Conservation (phyloP, 176 grass and related monocot species). For the Oryza meyeriana region DNA sequence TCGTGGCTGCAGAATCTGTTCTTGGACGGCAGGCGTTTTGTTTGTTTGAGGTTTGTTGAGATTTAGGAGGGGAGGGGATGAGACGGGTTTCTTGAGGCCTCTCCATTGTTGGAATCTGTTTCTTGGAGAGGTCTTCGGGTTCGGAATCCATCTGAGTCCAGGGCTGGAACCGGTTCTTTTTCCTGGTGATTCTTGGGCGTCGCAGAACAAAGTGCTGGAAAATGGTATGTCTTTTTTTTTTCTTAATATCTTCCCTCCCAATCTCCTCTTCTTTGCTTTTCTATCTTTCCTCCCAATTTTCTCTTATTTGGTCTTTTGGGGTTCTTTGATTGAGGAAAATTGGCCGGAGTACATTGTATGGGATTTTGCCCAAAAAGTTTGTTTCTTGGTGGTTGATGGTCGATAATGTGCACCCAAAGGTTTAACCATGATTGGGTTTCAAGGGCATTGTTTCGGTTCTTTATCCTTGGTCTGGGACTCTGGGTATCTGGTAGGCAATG, state of each 20-base stretch:
- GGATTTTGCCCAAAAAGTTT: neutral
- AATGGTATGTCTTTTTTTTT: neutral
- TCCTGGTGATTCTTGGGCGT: too few species aligned
- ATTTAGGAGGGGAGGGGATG: neutral
- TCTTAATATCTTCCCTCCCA: too few species aligned
- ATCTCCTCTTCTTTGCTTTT: too few species aligned
- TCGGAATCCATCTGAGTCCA: neutral
- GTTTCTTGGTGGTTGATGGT: neutral
- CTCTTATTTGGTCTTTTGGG: too few species aligned
- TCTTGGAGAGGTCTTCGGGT: neutral
- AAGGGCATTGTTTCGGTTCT: too few species aligned
- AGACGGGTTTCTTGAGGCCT: too few species aligned
- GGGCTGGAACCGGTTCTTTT: neutral
- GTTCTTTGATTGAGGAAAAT: too few species aligned
- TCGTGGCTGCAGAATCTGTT: neutral
- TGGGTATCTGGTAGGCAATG: too few species aligned
- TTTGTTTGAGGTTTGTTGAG: neutral
- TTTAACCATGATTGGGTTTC: too few species aligned
- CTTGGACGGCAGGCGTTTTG: neutral
- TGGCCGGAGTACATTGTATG: neutral
- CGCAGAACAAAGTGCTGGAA: neutral
- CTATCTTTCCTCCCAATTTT: too few species aligned
- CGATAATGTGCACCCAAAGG: neutral
- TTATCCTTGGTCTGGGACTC: too few species aligned
- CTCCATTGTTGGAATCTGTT: neutral